These are phyloP conservation scores for Russula sp. DNA, from an alignment of 768 basidiomycete genomes.

Conservation along the genomic window DNA sequence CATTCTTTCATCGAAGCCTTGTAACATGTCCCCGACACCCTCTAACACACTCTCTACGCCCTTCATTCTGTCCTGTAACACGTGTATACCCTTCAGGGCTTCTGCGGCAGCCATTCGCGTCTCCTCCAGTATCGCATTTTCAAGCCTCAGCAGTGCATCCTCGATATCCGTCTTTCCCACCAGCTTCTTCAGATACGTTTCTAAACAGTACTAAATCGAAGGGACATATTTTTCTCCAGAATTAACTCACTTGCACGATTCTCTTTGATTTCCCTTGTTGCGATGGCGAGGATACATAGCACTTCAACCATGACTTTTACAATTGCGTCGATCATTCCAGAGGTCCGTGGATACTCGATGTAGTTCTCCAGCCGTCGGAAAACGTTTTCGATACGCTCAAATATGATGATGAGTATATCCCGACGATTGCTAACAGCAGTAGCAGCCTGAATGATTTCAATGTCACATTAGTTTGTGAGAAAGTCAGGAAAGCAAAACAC, in stretches of 20 bases:
- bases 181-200: neutral
- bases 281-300: neutral
- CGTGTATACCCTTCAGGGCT: neutral
- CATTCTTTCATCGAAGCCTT: neutral
- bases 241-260: neutral
- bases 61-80: neutral
- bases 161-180: neutral
- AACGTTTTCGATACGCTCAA: neutral
- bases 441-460: neutral
- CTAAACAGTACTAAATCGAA: neutral
- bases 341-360: neutral
- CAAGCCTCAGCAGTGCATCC: neutral
- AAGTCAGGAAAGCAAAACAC: too few species aligned
- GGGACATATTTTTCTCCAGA: too few species aligned
- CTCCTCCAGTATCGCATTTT: conserved; percentile 5
- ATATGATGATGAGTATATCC: neutral
- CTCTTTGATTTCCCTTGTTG: neutral
- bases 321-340: neutral
- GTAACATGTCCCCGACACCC: neutral
- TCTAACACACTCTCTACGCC: neutral
- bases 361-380: neutral
- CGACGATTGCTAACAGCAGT: neutral
- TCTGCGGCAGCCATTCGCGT: neutral
- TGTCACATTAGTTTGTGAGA: neutral
- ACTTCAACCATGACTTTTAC: neutral